These are phyloP conservation scores for Nemania serpens DNA, from an alignment of 2,329 filamentous ascomycete species.

Conservation along the genomic window DNA sequence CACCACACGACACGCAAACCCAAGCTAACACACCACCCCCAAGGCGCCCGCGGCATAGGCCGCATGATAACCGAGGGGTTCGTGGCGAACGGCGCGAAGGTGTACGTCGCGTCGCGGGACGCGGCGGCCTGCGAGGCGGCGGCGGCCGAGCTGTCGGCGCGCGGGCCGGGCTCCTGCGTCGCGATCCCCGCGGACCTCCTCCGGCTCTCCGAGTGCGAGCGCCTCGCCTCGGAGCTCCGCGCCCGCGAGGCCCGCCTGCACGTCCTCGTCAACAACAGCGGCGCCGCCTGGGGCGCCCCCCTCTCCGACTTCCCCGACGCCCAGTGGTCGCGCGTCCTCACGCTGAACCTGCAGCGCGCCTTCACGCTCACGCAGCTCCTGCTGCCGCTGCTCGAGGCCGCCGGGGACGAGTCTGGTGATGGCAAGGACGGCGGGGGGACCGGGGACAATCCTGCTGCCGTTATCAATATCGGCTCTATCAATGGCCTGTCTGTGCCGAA, in stretches of 20 bases:
- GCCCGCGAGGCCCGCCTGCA: conserved; percentile 58
- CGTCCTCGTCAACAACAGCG: conserved; percentile 69
- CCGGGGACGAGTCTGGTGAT: conserved; percentile 32
- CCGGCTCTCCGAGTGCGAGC: conserved; percentile 58
- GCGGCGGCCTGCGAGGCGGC: conserved; percentile 60
- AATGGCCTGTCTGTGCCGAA: conserved; percentile 65
- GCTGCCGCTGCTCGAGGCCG: conserved; percentile 61
- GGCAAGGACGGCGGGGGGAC: conserved; percentile 36
- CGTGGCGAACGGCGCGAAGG: conserved; percentile 65
- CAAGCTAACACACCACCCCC: conserved; percentile 21
- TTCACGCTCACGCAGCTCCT: conserved; percentile 68
- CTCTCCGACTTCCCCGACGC: conserved; percentile 63
- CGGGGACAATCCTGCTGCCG: conserved; percentile 54
- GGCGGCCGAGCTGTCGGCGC: conserved; percentile 59
- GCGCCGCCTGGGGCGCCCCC: conserved; percentile 66
- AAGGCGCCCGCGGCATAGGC: conserved; percentile 64
- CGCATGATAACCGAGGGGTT: conserved; percentile 71
- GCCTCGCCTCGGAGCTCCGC: conserved; percentile 57
- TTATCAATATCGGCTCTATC: conserved; percentile 69
- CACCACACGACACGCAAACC: background rate
- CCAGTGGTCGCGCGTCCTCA: conserved; percentile 64
- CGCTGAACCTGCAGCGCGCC: conserved; percentile 70
- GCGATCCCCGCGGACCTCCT: conserved; percentile 69
- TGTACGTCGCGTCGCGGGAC: conserved; percentile 70
- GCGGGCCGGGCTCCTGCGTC: conserved; percentile 56